phyloP scores from a whole-genome alignment of 2,329 filamentous ascomycete species.

The Monosporascus ibericus region DNA sequence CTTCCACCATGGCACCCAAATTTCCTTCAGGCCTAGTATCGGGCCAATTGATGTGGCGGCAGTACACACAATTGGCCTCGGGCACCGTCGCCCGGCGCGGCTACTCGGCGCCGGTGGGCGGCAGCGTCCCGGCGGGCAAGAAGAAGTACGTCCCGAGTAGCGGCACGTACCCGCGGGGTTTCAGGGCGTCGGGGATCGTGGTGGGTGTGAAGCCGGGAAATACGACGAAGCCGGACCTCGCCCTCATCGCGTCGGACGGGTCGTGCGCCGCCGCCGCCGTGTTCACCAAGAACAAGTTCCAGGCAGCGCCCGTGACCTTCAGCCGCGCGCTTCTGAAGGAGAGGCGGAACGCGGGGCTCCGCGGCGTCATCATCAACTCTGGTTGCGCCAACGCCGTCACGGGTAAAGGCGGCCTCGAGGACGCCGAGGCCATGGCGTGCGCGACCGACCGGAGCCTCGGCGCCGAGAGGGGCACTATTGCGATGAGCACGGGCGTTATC shows the following conservation, averaged over 20 bases:
- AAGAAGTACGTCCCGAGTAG: slow-evolving; percentile 81
- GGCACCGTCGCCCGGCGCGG: slow-evolving; percentile 9
- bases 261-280: slow-evolving; percentile 86
- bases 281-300: slow-evolving; percentile 97
- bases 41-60: slow-evolving; percentile 1
- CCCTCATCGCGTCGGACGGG: slow-evolving; percentile 77
- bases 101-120: slow-evolving; percentile 55
- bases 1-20: not conserved
- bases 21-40: not conserved
- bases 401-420: slow-evolving; percentile 79
- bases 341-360: slow-evolving; percentile 62
- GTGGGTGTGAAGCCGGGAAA: slow-evolving; percentile 93
- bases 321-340: slow-evolving; percentile 66
- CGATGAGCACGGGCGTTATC: slow-evolving; percentile 98
- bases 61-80: slow-evolving; percentile 2
- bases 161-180: slow-evolving; percentile 86
- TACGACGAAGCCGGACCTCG: slow-evolving; percentile 84
- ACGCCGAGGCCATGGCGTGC: slow-evolving; percentile 77
- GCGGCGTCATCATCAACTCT: slow-evolving; percentile 85
- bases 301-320: slow-evolving; percentile 89
- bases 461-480: slow-evolving; percentile 59
- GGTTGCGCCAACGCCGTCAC: slow-evolving; percentile 97
- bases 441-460: slow-evolving; percentile 63
- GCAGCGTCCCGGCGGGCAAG: slow-evolving; percentile 68
- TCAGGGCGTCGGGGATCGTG: slow-evolving; percentile 77